Evolutionary conservation across 306 rosid species (phyloP), one percentile per base, ranked within the genome.

Genomic region (Vicia villosa): DNA sequence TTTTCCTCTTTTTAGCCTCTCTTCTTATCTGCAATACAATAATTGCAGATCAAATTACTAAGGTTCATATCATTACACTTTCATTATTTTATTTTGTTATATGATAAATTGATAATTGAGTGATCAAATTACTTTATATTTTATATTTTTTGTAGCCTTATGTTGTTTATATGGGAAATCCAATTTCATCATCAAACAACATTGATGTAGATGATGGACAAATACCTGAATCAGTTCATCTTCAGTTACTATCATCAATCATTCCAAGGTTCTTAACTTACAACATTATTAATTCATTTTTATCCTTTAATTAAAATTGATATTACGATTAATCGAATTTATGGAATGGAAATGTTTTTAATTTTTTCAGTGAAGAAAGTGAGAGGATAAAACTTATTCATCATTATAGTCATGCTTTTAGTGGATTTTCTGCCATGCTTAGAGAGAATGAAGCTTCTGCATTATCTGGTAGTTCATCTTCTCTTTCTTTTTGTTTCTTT

Each of bases 361-460:
- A 66, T 64, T 66, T 82, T 70, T 3, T 11, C 81, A 90, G 98
- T 43, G 65, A 71, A 74, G 91, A 88, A 77, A 88, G 65, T 66
- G 91, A 83, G 72, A 85, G 90, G 45, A 34, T 79, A 63, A 51
- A 70, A 66, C 61, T 88, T 26, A 79, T 83, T 56, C 97, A 94
- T 76, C 90, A 82, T 57, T 94, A 81, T 58, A 73, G 57, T 49
- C 89, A 94, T 85, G 96, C 97, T 72, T 81, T 94, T 32, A 87
- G 80, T 80, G 98, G 98, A 8, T 94, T 94, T 79, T 94, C 95
- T 41, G 96, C 98, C 66, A 79, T 90, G 95, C 89, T 94, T 52
- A 94, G 96, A 52, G 83, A 82, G 55, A 63, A 16, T 73, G 96
- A 94, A 84, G 98, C 98, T 81, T 86, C 97, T 43, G 58, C 79